Base-by-base conservation (phyloP, 192 early-diverging fungal species). In the Piromyces finnis region DNA sequence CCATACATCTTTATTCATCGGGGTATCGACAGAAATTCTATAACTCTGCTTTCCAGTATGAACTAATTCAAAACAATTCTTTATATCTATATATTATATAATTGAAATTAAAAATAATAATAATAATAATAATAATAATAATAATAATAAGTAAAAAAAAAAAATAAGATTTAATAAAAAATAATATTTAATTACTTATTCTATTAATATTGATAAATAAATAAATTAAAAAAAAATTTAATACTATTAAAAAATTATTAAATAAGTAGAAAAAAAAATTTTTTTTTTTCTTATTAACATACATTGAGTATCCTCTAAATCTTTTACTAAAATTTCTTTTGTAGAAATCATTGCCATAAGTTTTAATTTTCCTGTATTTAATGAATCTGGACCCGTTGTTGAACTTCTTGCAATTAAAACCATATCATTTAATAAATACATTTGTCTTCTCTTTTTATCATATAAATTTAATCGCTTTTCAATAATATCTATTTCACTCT, bases 361-460 rank as follows among this genome's bases (percentile, higher is more conserved):
- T 82, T 89, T 89, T 29, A 87, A 83, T 79, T 87, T 87, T 51
- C 41, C 41, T 51, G 41, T 22, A 26, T 85, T 85, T 13, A 81
- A 22, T 22, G 41, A 22, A 51, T 51, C 41, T 22, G 41, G 41
- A 51, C 15, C 41, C 17, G 41, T 84, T n/a, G 78, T 83, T 15
- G 79, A 26, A 68, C 77, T 79, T 78, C 88, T 89, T 29, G 88
- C 85, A n/a, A 89, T n/a, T 27, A 89, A 29, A 28, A 89, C 77
- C 83, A 88, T 85, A 79, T 89, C 88, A 82, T 87, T 89, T 81
- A 89, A 89, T 17, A 89, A 79, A 81, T 85, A 89, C n/a, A 88
- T 29, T 82, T 89, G 87, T 30, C 88, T 81, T 79, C 81, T 80
- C 37, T 87, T 81, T 18, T 86, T 85, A 22, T 83, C 85, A 29